A percentile compares a stretch with the other conserved stretches of the same genome.
Conservation (phyloP, 345 rosid genomes). For the Gossypium longicalyx region DNA sequence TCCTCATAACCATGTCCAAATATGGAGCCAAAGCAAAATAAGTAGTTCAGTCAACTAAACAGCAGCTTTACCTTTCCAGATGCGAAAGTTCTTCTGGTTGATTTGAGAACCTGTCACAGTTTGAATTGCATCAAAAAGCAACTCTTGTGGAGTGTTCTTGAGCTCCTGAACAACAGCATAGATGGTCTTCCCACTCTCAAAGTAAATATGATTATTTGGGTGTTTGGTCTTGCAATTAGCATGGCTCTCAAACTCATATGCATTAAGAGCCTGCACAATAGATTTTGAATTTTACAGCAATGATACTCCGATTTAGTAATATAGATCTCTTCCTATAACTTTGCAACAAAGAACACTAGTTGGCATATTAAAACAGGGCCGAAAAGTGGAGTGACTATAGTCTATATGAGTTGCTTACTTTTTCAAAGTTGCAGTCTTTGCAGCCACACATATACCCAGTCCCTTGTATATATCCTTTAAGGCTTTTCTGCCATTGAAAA, state of each 20-base stretch:
- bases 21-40: neutral
- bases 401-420: conserved; percentile 25
- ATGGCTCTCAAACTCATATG: conserved; percentile 61
- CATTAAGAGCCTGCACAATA: conserved; percentile 46
- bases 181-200: conserved; percentile 61
- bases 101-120: conserved; percentile 43
- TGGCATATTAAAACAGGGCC: neutral
- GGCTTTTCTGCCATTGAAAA: conserved; percentile 38
- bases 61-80: conserved; percentile 49
- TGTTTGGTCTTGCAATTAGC: conserved; percentile 57
- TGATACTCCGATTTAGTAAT: neutral
- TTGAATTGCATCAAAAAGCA: conserved; percentile 50
- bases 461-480: conserved; percentile 47
- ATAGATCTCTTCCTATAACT: neutral
- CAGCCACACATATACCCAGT: conserved; percentile 58
- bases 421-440: conserved; percentile 42
- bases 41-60: neutral
- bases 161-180: conserved; percentile 63
- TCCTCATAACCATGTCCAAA: neutral
- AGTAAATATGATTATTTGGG: conserved; percentile 31
- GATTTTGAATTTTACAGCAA: neutral
- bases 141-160: conserved; percentile 51
- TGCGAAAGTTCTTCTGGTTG: conserved; percentile 49
- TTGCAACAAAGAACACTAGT: neutral
- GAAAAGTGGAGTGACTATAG: neutral